Conservation (phyloP, 2,329 filamentous ascomycete genomes). For the Alternaria novae-zelandiae region DNA sequence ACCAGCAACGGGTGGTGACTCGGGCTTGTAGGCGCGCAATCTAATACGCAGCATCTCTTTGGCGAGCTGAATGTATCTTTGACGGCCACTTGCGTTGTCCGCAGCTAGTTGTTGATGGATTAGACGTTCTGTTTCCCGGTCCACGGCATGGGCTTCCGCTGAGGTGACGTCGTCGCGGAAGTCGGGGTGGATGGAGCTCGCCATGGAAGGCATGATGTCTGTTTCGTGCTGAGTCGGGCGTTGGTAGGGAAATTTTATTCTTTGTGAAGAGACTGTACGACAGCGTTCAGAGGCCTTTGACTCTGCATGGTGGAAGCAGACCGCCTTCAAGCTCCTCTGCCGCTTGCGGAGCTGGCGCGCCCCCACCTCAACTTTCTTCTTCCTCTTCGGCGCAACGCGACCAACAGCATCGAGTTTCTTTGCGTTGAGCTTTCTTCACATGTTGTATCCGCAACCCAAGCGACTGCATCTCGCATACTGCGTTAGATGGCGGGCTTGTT, state of each 20-base stretch:
- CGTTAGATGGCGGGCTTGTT: too few relatives aligned
- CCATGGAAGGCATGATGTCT: neutral
- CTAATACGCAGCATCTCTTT: neutral
- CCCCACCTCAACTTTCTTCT: too few relatives aligned
- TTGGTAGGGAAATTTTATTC: neutral
- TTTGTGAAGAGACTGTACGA: neutral
- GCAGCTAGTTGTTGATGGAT: neutral
- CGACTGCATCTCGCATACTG: too few relatives aligned
- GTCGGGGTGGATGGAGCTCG: constrained; percentile 1
- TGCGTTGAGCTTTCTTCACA: neutral
- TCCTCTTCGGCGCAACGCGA: neutral
- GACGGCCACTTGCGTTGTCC: neutral
- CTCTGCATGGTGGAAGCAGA: neutral
- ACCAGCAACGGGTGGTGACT: neutral
- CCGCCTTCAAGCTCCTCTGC: neutral
- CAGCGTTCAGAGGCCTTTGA: neutral
- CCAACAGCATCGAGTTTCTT: neutral
- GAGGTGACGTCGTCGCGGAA: neutral
- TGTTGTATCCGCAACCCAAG: too few relatives aligned
- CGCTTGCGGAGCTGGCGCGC: neutral
- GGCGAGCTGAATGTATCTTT: neutral
- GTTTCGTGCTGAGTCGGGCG: neutral
- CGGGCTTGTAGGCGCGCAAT: neutral
- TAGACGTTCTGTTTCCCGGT: neutral
- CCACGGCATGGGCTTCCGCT: neutral